Conservation (phyloP, 2,329 filamentous ascomycete species). For the Monosporascus sp. region DNA sequence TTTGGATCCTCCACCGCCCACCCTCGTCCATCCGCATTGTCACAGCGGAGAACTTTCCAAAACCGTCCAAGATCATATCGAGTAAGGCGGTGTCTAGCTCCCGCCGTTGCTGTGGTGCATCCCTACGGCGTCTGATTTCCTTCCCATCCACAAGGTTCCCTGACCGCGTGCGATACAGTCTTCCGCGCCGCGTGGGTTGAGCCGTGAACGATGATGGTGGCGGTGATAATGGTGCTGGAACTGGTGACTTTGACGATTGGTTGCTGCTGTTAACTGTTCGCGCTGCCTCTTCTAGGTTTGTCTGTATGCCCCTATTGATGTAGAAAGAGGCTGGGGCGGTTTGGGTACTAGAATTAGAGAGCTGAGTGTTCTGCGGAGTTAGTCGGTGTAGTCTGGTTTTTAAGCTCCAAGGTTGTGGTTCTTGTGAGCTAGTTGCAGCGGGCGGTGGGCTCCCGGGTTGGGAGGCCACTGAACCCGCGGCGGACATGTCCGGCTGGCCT, state of each 20-base stretch:
- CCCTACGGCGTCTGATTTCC: conserved; percentile 15
- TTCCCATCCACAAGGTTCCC: conserved; percentile 18
- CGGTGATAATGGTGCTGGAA: neutral
- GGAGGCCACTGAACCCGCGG: neutral
- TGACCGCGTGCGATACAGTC: conserved; percentile 20
- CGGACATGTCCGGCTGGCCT: neutral
- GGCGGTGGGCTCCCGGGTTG: neutral
- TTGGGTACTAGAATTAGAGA: conserved; percentile 5
- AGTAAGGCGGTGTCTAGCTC: conserved; percentile 26
- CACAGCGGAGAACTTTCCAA: conserved; percentile 26
- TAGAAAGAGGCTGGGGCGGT: neutral
- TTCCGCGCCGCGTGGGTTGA: conserved; percentile 7
- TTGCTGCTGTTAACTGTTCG: neutral
- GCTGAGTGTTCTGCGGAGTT: neutral
- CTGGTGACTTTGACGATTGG: neutral
- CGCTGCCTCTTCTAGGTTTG: neutral
- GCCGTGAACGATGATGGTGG: neutral
- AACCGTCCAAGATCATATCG: conserved; percentile 30
- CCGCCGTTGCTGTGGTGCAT: conserved; percentile 3
- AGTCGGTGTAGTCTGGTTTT: neutral
- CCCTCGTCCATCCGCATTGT: conserved; percentile 31
- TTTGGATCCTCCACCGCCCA: conserved; percentile 35
- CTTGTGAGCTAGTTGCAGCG: neutral
- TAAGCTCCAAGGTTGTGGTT: neutral
- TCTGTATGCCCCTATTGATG: neutral